Evolutionary conservation across 1,139 yeast species (phyloP).

Genomic region (Candida glucosophila): DNA sequence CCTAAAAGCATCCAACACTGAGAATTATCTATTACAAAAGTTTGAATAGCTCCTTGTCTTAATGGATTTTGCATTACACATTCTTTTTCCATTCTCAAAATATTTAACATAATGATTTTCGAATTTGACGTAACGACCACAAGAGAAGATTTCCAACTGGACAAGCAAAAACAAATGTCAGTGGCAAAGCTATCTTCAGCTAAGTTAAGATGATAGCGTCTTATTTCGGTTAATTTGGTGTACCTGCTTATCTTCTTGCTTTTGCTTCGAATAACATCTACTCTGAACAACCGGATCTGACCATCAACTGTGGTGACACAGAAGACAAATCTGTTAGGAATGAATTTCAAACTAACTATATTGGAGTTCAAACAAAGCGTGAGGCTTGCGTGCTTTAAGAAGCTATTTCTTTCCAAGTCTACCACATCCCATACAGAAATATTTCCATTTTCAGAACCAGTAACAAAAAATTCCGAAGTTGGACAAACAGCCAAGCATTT

Average conservation of each 20-base stretch:
- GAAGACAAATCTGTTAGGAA: slow-evolving; percentile 57
- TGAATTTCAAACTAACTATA: slow-evolving; percentile 41
- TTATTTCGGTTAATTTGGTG: slow-evolving; percentile 29
- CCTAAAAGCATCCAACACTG: slow-evolving; percentile 65
- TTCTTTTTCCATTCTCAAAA: slow-evolving; percentile 45
- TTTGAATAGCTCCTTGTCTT: slow-evolving; percentile 55
- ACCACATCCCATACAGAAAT: slow-evolving; percentile 73
- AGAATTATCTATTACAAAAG: slow-evolving; percentile 47
- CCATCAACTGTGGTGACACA: slow-evolving; percentile 68
- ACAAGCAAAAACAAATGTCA: slow-evolving; percentile 27
- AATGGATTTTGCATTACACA: slow-evolving; percentile 46
- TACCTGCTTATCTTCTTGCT: slow-evolving; percentile 25
- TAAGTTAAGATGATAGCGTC: slow-evolving; percentile 29
- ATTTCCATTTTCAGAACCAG: slow-evolving; percentile 70
- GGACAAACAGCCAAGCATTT: slow-evolving; percentile 53
- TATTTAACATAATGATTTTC: slow-evolving; percentile 47
- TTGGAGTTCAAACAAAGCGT: slow-evolving; percentile 39
- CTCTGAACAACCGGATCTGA: slow-evolving; percentile 43
- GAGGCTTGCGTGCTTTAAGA: slow-evolving; percentile 46
- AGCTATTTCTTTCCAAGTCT: slow-evolving; percentile 56
- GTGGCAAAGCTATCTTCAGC: slow-evolving; percentile 32
- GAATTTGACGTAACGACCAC: slow-evolving; percentile 48
- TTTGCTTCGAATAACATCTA: slow-evolving; percentile 37
- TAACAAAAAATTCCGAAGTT: slow-evolving; percentile 58
- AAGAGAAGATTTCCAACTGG: slow-evolving; percentile 17